Base-by-base conservation (phyloP, 2,329 filamentous ascomycete species). In the Daldinia sp. region DNA sequence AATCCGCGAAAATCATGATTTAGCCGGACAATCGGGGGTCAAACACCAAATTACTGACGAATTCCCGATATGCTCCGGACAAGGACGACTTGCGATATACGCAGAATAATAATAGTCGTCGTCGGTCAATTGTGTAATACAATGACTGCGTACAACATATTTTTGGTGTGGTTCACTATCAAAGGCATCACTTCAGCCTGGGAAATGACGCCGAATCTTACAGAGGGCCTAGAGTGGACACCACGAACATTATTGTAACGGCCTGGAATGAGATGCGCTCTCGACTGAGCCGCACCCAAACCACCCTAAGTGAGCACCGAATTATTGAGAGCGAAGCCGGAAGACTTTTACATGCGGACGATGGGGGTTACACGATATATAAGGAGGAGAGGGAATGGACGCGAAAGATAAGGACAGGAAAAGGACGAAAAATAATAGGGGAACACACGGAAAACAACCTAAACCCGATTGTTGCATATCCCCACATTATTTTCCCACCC, bases 391-490 rank as follows among this genome's bases (percentile, higher is more conserved):
- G 23, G 51, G 39, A 54, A 54, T 6, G 35, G 4, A 23, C 13
- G 20, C 9, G 18, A 54, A 54, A 15, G 33, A 54, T 12, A 37
- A 26, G 18, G 23, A 35, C 12, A 23, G 33, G 28, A 35, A 35
- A 15, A 30, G 46, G 7, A 50, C 15, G 26, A 20, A 13, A 50
- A 12, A 54, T 37, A 37, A 54, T 6, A 39, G 23, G 51, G 51
- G 35, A n/a, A 39, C 30, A 54, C 30, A 37, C 28, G 50, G 50
- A 54, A 50, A 23, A 28, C 23, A 30, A 51, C 46, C 12, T 51
- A 26, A 18, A 13, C 26, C 26, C 26, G 15, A 28, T 51, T 51
- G 15, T 51, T 51, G 46, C 46, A 51, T 51, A 51, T 51, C 15
- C 0, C 44, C n/a, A 20, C 23, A 20, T 41, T 41, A 4, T 15